Evolutionary conservation across 1,139 yeast species (phyloP), one percentile per base, ranked within the genome.

Genomic region (Suhomyces taliae): DNA sequence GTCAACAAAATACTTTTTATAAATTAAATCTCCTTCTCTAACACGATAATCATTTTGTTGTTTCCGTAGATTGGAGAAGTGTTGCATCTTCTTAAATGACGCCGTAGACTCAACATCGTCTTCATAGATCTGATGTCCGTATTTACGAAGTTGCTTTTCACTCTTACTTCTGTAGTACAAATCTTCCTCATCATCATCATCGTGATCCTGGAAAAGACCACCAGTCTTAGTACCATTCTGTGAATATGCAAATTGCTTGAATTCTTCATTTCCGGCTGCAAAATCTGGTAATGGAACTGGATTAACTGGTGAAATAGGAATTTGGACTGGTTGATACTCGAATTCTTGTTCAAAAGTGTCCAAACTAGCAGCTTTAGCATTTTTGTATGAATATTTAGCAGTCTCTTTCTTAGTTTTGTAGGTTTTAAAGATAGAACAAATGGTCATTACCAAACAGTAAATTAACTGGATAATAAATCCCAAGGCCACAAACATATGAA

Each of bases 21-120:
- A 78, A 37, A 76, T 74, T 32, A 64, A 53, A 53, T 79, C 83
- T 2, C 74, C 79, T 54, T 78, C 83, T 48, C 83, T 64, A 4
- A 74, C 72, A 1, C 79, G 67, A 56, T 78, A 78, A 54, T 79
- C 79, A 27, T 62, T 70, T 11, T 55, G 41, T 12, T 53, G 44
- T 39, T 53, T 56, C 8, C 59, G 41, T 19, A 50, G 26, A 40
- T 50, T 52, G 8, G 57, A 53, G 34, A 35, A 48, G 38, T 52
- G 37, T 39, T 56, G 57, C 36, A 52, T 47, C 8, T 42, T 39
- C 8, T 39, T 37, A 39, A 53, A 56, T 3, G 53, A 46, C 4
- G 37, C 40, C 0, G 14, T 29, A 10, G 34, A 26, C 3, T 44
- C 47, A 19, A 29, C 29, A 6, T 44, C 52, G 24, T 50, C 53